A percentile compares a stretch with the other conserved stretches of the same genome.
Evolutionary conservation across 495 filamentous ascomycete species (phyloP).

Genomic region (Penicillium taxi): DNA sequence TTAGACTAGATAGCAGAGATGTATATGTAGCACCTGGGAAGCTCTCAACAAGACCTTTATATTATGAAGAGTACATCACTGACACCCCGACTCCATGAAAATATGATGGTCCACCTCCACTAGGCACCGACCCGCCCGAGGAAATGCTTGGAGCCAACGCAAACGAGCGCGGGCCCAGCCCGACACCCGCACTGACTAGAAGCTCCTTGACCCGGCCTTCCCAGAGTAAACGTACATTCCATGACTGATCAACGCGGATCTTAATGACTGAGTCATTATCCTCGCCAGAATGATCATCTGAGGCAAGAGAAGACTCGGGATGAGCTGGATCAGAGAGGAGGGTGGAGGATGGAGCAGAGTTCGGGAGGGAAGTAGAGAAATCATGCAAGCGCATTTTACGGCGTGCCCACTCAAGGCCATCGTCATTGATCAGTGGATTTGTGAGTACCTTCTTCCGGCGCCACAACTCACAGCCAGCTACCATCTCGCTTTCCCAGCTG

Average conservation of each 20-base stretch:
- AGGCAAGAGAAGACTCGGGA: slow-evolving; percentile 10
- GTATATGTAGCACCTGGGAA: too few relatives aligned
- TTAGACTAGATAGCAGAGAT: too few relatives aligned
- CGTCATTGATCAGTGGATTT: slow-evolving; percentile 25
- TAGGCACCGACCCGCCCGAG: slow-evolving; percentile 33
- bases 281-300: slow-evolving; percentile 41
- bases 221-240: slow-evolving; percentile 80
- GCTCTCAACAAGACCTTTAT: neutral
- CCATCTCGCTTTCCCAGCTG: slow-evolving; percentile 91
- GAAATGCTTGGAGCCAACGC: slow-evolving; percentile 24
- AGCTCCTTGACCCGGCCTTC: slow-evolving; percentile 90
- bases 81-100: slow-evolving; percentile 70
- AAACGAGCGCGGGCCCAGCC: slow-evolving; percentile 50
- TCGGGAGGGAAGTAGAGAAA: slow-evolving; percentile 18
- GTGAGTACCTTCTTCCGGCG: slow-evolving; percentile 39
- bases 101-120: slow-evolving; percentile 52
- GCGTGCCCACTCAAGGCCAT: slow-evolving; percentile 39
- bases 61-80: slow-evolving; percentile 78
- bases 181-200: slow-evolving; percentile 80
- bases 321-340: slow-evolving; percentile 15
- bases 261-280: slow-evolving; percentile 83
- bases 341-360: slow-evolving; percentile 17
- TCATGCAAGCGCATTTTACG: slow-evolving; percentile 32
- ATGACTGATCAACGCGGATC: slow-evolving; percentile 75
- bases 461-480: slow-evolving; percentile 88